Conservation (phyloP, 352 stramenopile species). For the Pythium aphanidermatum region DNA sequence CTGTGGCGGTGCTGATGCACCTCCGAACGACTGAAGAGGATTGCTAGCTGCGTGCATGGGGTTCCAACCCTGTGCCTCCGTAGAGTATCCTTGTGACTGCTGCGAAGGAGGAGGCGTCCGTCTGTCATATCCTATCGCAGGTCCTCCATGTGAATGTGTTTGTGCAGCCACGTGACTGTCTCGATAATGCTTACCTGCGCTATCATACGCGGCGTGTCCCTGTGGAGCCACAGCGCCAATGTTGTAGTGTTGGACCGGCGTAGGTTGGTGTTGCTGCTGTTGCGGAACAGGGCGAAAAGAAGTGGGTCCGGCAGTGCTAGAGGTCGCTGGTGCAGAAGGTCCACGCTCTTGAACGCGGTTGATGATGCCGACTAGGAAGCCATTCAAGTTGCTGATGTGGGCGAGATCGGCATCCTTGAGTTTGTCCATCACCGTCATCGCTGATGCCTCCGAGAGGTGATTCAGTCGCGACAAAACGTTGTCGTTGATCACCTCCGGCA, state of each 20-base stretch:
- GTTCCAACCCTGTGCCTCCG: slow-evolving; percentile 1
- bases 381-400: slow-evolving; percentile 72
- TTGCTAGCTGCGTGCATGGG: background rate
- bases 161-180: background rate
- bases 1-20: background rate
- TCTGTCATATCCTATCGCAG: slow-evolving; percentile 5
- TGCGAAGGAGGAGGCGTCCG: background rate
- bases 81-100: background rate
- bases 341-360: slow-evolving; percentile 72
- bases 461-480: slow-evolving; percentile 65
- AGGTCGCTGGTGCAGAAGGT: background rate
- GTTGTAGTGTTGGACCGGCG: background rate
- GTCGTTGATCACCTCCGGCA: slow-evolving; percentile 66
- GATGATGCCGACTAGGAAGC: slow-evolving; percentile 82
- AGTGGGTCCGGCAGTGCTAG: background rate
- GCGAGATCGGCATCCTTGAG: slow-evolving; percentile 70
- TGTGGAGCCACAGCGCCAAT: no score
- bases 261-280: slow-evolving; percentile 1
- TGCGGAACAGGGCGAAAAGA: background rate
- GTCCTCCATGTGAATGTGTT: background rate
- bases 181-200: slow-evolving; percentile 5
- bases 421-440: slow-evolving; percentile 64
- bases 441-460: slow-evolving; percentile 58
- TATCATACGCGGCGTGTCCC: no score
- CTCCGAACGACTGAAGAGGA: background rate